phyloP scores from a whole-genome alignment of 148 eudicot species.

The Vaccinium myrtillus region DNA sequence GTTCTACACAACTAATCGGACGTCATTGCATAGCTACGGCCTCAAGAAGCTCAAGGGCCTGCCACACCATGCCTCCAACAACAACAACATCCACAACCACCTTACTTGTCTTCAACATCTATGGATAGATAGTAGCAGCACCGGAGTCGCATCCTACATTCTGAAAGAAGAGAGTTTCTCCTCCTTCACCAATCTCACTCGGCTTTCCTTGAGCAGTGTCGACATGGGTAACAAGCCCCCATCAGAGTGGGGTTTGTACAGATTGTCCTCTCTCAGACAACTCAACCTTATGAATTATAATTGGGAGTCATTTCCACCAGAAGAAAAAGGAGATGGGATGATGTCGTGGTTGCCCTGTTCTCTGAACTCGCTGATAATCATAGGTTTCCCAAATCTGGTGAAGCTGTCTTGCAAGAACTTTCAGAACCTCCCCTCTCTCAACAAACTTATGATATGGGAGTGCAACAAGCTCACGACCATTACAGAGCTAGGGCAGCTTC shows the following conservation, averaged over 20 bases:
- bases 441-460: fast-evolving
- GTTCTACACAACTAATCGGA: neutral
- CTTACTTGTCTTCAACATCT: neutral
- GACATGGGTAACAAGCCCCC: neutral
- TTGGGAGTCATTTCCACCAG: no score
- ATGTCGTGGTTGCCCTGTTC: neutral
- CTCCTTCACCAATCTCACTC: neutral
- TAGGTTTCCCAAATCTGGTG: neutral
- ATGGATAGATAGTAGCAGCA: neutral
- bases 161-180: neutral
- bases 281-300: neutral
- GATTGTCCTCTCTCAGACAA: neutral
- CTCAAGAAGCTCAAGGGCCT: neutral
- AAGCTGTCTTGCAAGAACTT: no score
- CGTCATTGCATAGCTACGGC: fast-evolving
- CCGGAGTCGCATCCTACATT: neutral
- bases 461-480: no score
- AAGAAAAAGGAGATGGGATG: neutral
- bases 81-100: neutral
- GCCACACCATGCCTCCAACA: neutral
- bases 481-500: no score
- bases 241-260: neutral
- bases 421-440: no score
- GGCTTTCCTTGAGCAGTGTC: fast-evolving
- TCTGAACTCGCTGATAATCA: neutral